These are phyloP conservation scores for Phytophthora crassamura DNA, from an alignment of 352 stramenopile genomes.

Conservation along the genomic window DNA sequence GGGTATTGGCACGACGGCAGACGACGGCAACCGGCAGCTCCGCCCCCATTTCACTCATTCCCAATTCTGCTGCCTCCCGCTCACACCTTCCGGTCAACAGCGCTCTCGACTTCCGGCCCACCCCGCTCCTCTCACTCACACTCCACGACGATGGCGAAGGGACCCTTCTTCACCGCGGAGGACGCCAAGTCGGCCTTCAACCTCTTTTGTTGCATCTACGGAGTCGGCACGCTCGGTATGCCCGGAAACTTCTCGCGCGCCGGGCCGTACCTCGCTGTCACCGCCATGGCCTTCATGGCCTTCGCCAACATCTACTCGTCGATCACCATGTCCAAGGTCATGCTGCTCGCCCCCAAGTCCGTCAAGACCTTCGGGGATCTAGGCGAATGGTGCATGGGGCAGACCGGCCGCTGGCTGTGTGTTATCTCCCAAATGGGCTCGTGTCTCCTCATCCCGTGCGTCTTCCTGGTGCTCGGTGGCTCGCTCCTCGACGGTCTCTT, in stretches of 20 bases:
- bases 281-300: slow-evolving; percentile 56
- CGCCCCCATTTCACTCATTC: slow-evolving; percentile 4
- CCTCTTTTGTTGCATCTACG: slow-evolving; percentile 54
- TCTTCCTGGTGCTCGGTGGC: slow-evolving; percentile 58
- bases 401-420: slow-evolving; percentile 46
- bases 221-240: no score
- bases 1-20: no score
- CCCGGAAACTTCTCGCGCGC: slow-evolving; percentile 51
- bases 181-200: slow-evolving; percentile 46
- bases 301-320: slow-evolving; percentile 51
- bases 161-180: slow-evolving; percentile 42
- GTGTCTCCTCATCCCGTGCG: slow-evolving; percentile 48
- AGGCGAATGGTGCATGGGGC: slow-evolving; percentile 56
- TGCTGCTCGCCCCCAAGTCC: slow-evolving; percentile 46
- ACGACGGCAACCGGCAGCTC: no score
- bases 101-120: not conserved
- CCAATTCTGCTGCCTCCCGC: not conserved
- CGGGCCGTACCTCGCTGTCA: slow-evolving; percentile 30
- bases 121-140: no score
- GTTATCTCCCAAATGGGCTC: slow-evolving; percentile 48
- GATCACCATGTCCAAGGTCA: slow-evolving; percentile 43
- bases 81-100: not conserved
- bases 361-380: slow-evolving; percentile 63
- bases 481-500: slow-evolving; percentile 54
- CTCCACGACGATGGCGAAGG: slow-evolving; percentile 5